Conservation (phyloP, 2,329 filamentous ascomycete species). For the Pseudogymnoascus verrucosus region DNA sequence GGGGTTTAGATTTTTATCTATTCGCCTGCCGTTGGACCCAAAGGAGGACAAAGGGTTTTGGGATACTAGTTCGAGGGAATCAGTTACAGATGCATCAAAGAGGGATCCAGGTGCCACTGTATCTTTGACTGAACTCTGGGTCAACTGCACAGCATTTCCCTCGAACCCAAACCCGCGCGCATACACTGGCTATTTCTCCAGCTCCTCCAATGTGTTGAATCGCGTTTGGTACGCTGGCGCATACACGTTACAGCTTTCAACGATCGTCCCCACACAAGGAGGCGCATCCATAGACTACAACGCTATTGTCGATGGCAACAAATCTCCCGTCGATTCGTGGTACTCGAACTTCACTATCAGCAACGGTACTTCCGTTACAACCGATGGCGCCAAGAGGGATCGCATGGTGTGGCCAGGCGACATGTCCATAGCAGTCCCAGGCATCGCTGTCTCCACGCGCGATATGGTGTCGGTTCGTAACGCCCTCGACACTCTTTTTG, state of each 20-base stretch:
- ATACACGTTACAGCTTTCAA: constrained; percentile 38
- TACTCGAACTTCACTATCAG: constrained; percentile 27
- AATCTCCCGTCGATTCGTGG: constrained; percentile 25
- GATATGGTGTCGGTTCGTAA: constrained; percentile 44
- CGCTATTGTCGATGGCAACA: constrained; percentile 26
- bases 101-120: constrained; percentile 15
- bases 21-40: constrained; percentile 26
- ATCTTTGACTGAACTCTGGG: constrained; percentile 30
- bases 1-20: constrained; percentile 34
- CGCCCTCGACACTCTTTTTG: constrained; percentile 41
- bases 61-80: constrained; percentile 16
- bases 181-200: constrained; percentile 48
- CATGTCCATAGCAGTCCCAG: constrained; percentile 48
- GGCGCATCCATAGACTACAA: constrained; percentile 30
- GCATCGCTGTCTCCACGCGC: constrained; percentile 45
- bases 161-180: constrained; percentile 41
- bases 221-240: constrained; percentile 45
- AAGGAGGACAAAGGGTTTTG: constrained; percentile 18
- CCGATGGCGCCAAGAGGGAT: constrained; percentile 52
- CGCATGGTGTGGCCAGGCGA: constrained; percentile 55
- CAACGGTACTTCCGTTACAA: constrained; percentile 26
- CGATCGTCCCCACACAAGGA: constrained; percentile 30
- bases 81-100: constrained; percentile 11
- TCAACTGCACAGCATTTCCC: constrained; percentile 35
- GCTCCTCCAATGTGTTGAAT: constrained; percentile 42